Base-by-base conservation (phyloP, 495 filamentous ascomycete species). In the Daldinia vernicosa region DNA sequence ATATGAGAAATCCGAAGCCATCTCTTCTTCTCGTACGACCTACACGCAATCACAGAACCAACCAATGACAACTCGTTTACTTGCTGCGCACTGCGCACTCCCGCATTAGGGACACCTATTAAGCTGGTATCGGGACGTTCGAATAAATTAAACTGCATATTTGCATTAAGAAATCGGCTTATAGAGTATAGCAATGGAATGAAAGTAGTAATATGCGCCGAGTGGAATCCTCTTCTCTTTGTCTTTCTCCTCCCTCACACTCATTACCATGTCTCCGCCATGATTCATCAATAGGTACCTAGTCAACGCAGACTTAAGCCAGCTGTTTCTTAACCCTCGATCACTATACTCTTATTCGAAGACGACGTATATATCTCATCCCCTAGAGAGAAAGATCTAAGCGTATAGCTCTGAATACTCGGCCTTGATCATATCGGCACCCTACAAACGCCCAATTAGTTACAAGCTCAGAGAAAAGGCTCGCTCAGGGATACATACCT, bases 361-460 rank as follows among this genome's bases (percentile, higher is more conserved):
- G 14, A 4, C 4, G 19, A 58, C 1, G 15, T 39, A 14, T 24
- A 24, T 39, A 14, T 24, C 11, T n/a, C 54, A 27, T 43, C 56
- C 6, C 24, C 30, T 7, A 28, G 2, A 7, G 15, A 43, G 2
- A 63, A 37, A 12, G 4, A 22, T 60, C 40, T 62, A 73, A 58
- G 61, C 70, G 26, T 62, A 82, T 22, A 83, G 57, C 15, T 80
- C 77, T 0, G 76, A 71, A 47, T 82, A 76, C 7, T 77, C 74
- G 7, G 77, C 77, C 67, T 84, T 85, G 76, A 84, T 84, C 40
- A 81, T 71, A 70, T 84, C 82, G 53, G 82, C 80, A 26, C 79
- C 85, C 82, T 87, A 47, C 26, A 40, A 43, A 1, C 15, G 26
- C 43, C 57, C 58, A 71, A 69, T 72, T 64, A 66, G 63, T 33